Percentiles rank a stretch among this genome's conserved stretches.
Conservation (phyloP, 169 alveolate species). For the Cryptosporidium viatorum region DNA sequence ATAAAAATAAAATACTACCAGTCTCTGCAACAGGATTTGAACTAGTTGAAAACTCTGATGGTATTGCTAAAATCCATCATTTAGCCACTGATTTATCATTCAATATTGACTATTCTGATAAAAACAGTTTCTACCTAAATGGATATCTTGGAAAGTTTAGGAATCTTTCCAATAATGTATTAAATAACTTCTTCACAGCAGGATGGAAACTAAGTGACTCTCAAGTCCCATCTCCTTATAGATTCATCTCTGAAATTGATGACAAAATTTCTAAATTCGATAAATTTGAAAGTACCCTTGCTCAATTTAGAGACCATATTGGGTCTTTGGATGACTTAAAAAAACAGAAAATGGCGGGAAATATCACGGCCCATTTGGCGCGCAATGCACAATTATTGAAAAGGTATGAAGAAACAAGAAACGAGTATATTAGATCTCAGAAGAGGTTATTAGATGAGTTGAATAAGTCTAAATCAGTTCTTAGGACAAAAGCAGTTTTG, state of each 20-base stretch:
- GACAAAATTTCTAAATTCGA: not conserved
- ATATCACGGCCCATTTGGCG: not conserved
- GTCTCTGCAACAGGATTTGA: constrained; percentile 68
- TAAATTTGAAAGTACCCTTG: not conserved
- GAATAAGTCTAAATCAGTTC: constrained; percentile 12
- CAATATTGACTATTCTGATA: constrained; percentile 18
- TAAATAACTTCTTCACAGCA: too few species aligned
- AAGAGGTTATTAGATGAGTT: constrained; percentile 5
- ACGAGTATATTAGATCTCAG: constrained; percentile 17
- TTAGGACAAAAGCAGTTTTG: not conserved
- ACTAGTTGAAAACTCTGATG: not conserved
- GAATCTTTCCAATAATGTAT: too few species aligned
- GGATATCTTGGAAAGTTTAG: not conserved
- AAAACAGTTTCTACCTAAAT: not conserved
- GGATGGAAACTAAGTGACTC: constrained; percentile 15
- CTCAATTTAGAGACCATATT: not conserved
- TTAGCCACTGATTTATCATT: not conserved
- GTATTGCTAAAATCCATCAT: not conserved
- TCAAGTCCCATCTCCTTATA: constrained; percentile 24
- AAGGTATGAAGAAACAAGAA: constrained; percentile 20
- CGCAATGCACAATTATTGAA: not conserved
- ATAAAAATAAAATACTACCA: constrained; percentile 3
- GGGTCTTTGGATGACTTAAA: not conserved
- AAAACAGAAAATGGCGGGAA: not conserved
- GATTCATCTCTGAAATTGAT: constrained; percentile 2